Evolutionary conservation across 2,329 filamentous ascomycete genomes (phyloP).

Genomic region (Pseudopyricularia javanii): DNA sequence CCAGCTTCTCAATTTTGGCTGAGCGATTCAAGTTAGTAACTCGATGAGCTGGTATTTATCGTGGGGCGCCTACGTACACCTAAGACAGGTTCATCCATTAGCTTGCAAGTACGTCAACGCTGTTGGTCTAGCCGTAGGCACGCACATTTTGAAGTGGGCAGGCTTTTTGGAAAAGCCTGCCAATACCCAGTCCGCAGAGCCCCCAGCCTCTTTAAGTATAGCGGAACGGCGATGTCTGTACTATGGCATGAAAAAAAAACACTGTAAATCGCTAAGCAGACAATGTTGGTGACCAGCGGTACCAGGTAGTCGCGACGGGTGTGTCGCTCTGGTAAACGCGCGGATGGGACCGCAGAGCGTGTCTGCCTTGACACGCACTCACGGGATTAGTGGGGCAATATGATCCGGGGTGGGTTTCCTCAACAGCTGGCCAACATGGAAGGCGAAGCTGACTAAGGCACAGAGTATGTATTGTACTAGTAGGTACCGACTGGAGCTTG

Average conservation of each 20-base stretch:
- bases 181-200: not conserved
- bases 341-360: not conserved
- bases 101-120: not conserved
- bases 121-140: not conserved
- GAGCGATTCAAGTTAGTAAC: not conserved
- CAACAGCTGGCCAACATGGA: too few species aligned
- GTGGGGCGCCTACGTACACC: not conserved
- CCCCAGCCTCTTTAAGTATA: too few species aligned
- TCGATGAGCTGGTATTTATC: not conserved
- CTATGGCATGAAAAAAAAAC: not conserved
- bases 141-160: not conserved
- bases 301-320: not conserved
- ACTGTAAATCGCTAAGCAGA: not conserved
- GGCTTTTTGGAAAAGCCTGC: not conserved
- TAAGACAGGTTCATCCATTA: not conserved
- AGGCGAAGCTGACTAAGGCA: too few species aligned
- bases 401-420: not conserved
- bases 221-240: too few species aligned
- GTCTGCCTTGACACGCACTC: conserved; percentile 2
- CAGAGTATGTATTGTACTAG: too few species aligned
- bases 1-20: conserved; percentile 14
- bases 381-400: not conserved
- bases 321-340: not conserved
- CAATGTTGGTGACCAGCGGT: not conserved
- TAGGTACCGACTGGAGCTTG: too few species aligned